Conservation (phyloP, 2,329 filamentous ascomycete species). For the Fonsecaea nubica region DNA sequence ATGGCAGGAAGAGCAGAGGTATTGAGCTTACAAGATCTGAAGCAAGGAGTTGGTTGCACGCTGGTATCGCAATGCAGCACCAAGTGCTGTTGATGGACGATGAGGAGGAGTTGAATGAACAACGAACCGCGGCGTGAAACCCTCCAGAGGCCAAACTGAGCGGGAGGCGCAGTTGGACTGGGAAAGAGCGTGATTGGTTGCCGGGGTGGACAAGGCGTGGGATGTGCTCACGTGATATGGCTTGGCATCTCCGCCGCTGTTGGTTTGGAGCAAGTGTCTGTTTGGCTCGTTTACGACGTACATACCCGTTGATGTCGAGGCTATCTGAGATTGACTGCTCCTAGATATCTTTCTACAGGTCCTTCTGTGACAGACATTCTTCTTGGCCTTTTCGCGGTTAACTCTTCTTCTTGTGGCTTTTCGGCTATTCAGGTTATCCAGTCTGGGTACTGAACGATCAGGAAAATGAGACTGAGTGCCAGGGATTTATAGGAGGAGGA, state of each 20-base stretch:
- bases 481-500: no score
- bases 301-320: neutral
- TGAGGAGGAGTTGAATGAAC: slow-evolving; percentile 16
- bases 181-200: slow-evolving; percentile 12
- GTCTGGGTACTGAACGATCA: neutral
- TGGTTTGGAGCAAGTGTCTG: neutral
- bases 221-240: neutral
- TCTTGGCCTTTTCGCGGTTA: neutral
- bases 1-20: slow-evolving; percentile 26
- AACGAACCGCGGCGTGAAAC: slow-evolving; percentile 26
- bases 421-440: neutral
- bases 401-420: neutral
- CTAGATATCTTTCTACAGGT: slow-evolving; percentile 14
- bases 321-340: neutral
- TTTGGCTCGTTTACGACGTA: no score
- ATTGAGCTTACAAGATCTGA: slow-evolving; percentile 36
- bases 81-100: slow-evolving; percentile 31
- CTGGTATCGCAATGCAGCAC: slow-evolving; percentile 26
- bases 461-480: neutral
- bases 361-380: slow-evolving; percentile 29
- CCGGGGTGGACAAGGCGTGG: neutral
- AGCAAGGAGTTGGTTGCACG: slow-evolving; percentile 22
- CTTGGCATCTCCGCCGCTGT: slow-evolving; percentile 4
- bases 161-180: slow-evolving; percentile 3
- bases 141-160: slow-evolving; percentile 11